Conservation (phyloP, 495 filamentous ascomycete genomes). For the Penicillium cataractarum region DNA sequence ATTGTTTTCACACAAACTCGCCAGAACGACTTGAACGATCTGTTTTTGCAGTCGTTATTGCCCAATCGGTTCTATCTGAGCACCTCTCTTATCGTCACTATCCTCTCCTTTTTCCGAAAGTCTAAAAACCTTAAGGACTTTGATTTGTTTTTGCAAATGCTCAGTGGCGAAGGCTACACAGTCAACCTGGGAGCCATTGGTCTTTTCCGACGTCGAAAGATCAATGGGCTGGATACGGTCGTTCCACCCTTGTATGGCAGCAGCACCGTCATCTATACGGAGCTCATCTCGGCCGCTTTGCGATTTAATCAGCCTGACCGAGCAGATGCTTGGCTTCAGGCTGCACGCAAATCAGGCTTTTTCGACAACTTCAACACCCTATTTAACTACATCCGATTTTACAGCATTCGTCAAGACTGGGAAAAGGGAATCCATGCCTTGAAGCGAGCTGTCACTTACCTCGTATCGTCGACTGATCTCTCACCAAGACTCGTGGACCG, state of each 20-base stretch:
- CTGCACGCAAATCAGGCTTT: constrained; percentile 41
- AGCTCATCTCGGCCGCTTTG: constrained; percentile 41
- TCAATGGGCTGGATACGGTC: constrained; percentile 45
- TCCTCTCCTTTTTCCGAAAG: constrained; percentile 45
- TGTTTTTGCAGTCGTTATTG: constrained; percentile 43
- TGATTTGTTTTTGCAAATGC: constrained; percentile 47
- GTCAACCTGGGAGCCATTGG: constrained; percentile 35
- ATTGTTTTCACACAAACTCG: constrained; percentile 43
- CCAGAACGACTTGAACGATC: constrained; percentile 46
- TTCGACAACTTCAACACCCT: constrained; percentile 46
- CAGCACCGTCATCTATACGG: constrained; percentile 41
- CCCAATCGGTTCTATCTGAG: constrained; percentile 44
- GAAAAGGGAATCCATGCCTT: constrained; percentile 38
- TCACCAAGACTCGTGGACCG: constrained; percentile 30
- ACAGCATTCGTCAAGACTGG: constrained; percentile 44
- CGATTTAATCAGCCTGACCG: constrained; percentile 49
- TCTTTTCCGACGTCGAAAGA: constrained; percentile 25
- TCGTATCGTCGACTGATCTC: constrained; percentile 41
- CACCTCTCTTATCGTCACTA: constrained; percentile 41
- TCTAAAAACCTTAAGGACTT: constrained; percentile 49
- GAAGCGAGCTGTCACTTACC: constrained; percentile 40
- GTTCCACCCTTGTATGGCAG: constrained; percentile 39
- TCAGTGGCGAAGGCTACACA: constrained; percentile 42
- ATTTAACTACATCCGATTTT: constrained; percentile 44
- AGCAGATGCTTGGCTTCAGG: constrained; percentile 48